phyloP scores from a whole-genome alignment of 225 moss, liverwort and hornwort species.

The Rhytidiadelphus loreus region DNA sequence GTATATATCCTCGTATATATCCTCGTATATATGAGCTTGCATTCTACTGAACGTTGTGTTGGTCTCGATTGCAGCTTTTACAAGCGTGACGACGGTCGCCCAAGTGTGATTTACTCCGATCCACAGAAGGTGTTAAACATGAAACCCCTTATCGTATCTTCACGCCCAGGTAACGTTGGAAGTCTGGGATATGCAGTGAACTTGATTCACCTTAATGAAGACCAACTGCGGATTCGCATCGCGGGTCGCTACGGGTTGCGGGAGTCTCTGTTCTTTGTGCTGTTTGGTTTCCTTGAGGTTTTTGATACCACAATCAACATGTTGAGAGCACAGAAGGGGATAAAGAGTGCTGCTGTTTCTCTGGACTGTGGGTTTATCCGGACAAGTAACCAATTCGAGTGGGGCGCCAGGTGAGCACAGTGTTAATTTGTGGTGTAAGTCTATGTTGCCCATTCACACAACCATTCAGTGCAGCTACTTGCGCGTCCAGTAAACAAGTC shows the following conservation, averaged over 20 bases:
- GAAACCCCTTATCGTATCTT: not conserved
- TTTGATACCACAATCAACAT: constrained; percentile 18
- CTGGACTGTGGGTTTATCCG: constrained; percentile 21
- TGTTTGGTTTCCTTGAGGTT: constrained; percentile 30
- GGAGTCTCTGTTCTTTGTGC: constrained; percentile 18
- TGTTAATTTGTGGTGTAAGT: not conserved
- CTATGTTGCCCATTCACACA: too few species aligned
- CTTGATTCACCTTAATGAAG: constrained; percentile 5
- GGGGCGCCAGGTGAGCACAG: not conserved
- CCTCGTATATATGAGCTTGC: not conserved
- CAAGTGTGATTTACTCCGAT: not conserved
- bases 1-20: too few species aligned
- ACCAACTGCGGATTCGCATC: constrained; percentile 11
- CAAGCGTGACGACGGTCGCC: constrained; percentile 6
- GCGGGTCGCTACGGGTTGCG: constrained; percentile 6
- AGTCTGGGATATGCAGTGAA: constrained; percentile 30
- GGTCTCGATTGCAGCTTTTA: constrained; percentile 9
- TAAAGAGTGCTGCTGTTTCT: constrained; percentile 7
- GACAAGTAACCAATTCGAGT: constrained; percentile 5
- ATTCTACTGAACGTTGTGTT: not conserved
- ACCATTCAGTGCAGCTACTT: not conserved
- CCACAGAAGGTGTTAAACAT: constrained; percentile 24
- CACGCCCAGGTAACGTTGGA: not conserved
- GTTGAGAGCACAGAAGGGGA: not conserved
- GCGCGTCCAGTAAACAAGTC: not conserved